Base-by-base conservation (phyloP, 768 basidiomycete species). In the Amanita pallidorosea region DNA sequence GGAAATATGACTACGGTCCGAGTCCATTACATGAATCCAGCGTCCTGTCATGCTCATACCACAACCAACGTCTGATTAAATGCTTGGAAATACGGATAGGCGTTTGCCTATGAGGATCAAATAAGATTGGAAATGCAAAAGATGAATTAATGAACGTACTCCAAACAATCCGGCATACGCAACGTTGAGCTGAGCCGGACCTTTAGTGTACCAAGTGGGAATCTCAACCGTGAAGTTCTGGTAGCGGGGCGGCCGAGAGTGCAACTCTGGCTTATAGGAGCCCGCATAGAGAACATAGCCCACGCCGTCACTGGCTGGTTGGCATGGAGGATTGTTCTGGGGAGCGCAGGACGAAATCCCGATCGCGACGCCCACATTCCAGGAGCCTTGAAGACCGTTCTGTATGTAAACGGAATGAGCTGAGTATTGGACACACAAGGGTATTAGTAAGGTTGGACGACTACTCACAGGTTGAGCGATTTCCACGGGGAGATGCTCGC, bases 231-330 rank as follows among this genome's bases (percentile, higher is more conserved):
- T 68, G 53, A 74, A 72, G 55, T 74, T 75, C 49, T 77, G 62
- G 59, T 73, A 69, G 13, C 73, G 73, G 9, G 65, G 67, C 2
- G 59, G 54, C 1, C 18, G 15, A 12, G 37, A 7, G 22, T 70
- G 60, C 51, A 55, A 59, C 48, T 68, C 54, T 0, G 77, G 76
- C 31, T 60, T 54, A 53, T 66, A 78, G 7, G 60, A 61, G n/a
- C 76, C 77, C 36, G 67, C 70, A 59, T 74, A 77, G 40, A 79
- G 62, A 22, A 78, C 66, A 6, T 51, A 57, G 12, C 75, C 74
- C 57, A 77, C 53, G 15, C 60, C 49, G 7, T 62, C 61, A 2
- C 53, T 44, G 7, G 60, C 60, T 4, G 61, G 31, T 12, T 47
- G 38, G 53, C 67, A 63, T 43, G 57, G 49, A 35, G 45, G 53